A percentile compares a stretch with the other conserved stretches of the same genome.
Conservation (phyloP, 495 filamentous ascomycete species). For the Chaetomium cochliodes region DNA sequence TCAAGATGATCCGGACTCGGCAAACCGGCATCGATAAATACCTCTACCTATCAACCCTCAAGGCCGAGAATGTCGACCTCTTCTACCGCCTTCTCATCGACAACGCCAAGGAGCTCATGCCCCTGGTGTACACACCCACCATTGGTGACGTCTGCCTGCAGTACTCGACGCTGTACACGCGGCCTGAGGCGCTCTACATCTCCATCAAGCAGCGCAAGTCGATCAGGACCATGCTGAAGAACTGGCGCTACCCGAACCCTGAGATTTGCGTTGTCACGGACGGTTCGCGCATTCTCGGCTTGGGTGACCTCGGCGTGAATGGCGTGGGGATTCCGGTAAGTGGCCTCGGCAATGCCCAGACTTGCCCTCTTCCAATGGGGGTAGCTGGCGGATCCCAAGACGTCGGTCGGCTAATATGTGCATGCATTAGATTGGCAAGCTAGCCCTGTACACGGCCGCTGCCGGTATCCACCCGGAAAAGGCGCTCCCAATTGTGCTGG, state of each 20-base stretch:
- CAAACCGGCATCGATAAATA: constrained; percentile 87
- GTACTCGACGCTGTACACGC: constrained; percentile 94
- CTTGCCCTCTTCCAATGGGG: constrained; percentile 9
- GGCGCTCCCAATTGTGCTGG: constrained; percentile 88
- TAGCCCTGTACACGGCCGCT: constrained; percentile 91
- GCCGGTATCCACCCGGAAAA: constrained; percentile 91
- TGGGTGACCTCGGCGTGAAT: constrained; percentile 94
- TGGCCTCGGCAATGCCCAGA: constrained; percentile 24
- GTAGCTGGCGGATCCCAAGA: constrained; percentile 20
- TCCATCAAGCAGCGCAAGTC: constrained; percentile 87
- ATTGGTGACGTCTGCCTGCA: constrained; percentile 95
- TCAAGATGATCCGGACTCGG: constrained; percentile 70
- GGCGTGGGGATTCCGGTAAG: constrained; percentile 97
- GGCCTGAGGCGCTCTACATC: constrained; percentile 90
- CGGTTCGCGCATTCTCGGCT: constrained; percentile 91
- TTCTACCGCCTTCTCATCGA: constrained; percentile 93
- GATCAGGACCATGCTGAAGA: constrained; percentile 75
- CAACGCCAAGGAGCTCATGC: constrained; percentile 87
- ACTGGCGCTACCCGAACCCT: constrained; percentile 83
- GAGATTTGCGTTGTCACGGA: constrained; percentile 98
- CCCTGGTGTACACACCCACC: constrained; percentile 94
- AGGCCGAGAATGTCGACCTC: constrained; percentile 84
- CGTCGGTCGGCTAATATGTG: constrained; percentile 28
- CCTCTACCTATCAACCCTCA: constrained; percentile 84
- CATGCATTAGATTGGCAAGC: constrained; percentile 65